Base-by-base conservation (phyloP, 345 rosid species). In the Ailanthus altissimus region DNA sequence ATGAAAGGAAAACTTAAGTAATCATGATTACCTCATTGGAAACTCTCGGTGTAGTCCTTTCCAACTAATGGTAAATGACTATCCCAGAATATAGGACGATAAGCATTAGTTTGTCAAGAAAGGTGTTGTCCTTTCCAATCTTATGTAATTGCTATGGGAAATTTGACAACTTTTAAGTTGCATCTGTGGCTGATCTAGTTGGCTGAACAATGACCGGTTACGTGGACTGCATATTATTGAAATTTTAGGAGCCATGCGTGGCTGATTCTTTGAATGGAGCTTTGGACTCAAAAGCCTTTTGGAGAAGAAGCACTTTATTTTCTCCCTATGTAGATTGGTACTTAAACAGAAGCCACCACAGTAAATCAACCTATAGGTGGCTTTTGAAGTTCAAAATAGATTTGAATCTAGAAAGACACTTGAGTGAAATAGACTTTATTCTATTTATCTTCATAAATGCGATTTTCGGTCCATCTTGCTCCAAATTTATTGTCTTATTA, bases 11-110 rank as follows among this genome's bases (percentile, higher is more conserved):
- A 40, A 45, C 36, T 36, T 53, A 38, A 70, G 16, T 1, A 36
- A 53, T 18, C n/a, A 36, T 36, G 7, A 71, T 12, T n/a, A 54
- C 0, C 14, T 21, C 49, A 23, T 23, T n/a, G 26, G 63, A 43
- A 72, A 72, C 8, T 58, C 64, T 5, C 14, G 53, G 15, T 47
- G 32, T 16, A 58, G 66, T 58, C 58, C 64, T 42, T 72, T 58
- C 15, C 42, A 46, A 54, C 40, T 13, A 0, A 1, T n/a, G 54
- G 63, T 11, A 42, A 5, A 42, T 16, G 49, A 25, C 75, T 0
- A 1, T 25, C 23, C 2, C 38, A 40, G 13, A 5, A 15, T 59
- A 23, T 46, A 43, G 15, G 64, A 45, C 12, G 14, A 0, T 15
- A 56, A 23, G n/a, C 6, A 7, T 43, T 28, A 25, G 42, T 59